A percentile compares a stretch with the other conserved stretches of the same genome.
Evolutionary conservation across 345 rosid species (phyloP).

Genomic region (Syzygium aromaticum): DNA sequence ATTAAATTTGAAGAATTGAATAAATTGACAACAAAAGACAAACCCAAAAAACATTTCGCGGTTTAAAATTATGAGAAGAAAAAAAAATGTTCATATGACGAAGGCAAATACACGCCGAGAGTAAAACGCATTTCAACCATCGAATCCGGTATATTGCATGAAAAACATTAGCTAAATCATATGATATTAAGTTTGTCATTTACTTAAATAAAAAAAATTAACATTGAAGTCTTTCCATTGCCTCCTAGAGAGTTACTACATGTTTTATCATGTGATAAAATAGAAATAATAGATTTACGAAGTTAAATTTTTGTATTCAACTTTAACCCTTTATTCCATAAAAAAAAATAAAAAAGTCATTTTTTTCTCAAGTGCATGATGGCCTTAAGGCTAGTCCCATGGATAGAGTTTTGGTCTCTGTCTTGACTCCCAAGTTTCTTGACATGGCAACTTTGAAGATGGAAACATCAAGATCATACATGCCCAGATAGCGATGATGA

Average conservation of each 20-base stretch:
- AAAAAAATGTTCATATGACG: neutral
- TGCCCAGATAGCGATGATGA: neutral
- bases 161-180: no score
- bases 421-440: neutral
- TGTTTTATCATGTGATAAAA: neutral
- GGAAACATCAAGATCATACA: neutral
- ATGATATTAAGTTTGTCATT: no score
- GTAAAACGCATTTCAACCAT: neutral
- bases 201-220: neutral
- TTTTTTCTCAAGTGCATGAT: neutral
- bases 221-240: fast-evolving
- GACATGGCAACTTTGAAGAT: neutral
- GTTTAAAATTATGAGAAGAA: fast-evolving
- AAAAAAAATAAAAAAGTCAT: neutral
- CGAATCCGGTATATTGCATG: neutral
- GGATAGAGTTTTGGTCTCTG: neutral
- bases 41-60: neutral
- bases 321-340: neutral
- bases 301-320: neutral
- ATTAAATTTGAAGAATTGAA: neutral
- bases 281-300: fast-evolving
- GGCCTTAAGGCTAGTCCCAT: fast-evolving
- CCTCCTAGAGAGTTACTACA: neutral
- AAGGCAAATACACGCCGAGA: neutral
- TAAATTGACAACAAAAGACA: neutral